Evolutionary conservation across 2,329 filamentous ascomycete species (phyloP).

Genomic region (Colletotrichum gloeosporioides): DNA sequence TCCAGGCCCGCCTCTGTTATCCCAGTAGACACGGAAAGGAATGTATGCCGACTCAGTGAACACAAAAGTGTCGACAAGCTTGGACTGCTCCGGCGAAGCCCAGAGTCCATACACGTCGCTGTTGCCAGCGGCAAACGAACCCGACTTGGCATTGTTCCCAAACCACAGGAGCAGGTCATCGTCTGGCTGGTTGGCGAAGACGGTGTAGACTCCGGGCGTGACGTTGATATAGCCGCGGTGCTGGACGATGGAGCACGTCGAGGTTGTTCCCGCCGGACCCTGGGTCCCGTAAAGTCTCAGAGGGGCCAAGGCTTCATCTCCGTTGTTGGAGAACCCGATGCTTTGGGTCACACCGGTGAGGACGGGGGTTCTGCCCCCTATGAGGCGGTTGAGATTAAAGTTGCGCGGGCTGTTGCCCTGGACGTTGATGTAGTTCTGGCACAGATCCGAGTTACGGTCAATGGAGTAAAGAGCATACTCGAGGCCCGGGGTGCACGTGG

Average conservation of each 20-base stretch:
- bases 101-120: not conserved
- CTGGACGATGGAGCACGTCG: not conserved
- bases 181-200: not conserved
- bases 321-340: not conserved
- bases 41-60: not conserved
- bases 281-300: not conserved
- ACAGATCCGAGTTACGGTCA: not conserved
- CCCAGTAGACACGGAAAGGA: slow-evolving; percentile 5
- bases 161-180: not conserved
- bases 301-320: not conserved
- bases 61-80: not conserved
- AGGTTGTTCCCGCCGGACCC: not conserved
- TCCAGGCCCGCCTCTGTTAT: not conserved
- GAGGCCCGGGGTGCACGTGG: slow-evolving; percentile 8
- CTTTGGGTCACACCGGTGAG: not conserved
- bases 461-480: slow-evolving; percentile 12
- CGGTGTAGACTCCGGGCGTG: not conserved
- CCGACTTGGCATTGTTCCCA: not conserved
- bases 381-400: not conserved
- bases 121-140: not conserved
- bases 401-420: not conserved
- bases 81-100: not conserved
- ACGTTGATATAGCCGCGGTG: slow-evolving; percentile 11
- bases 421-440: not conserved
- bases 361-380: not conserved